Conservation (phyloP, 2,329 filamentous ascomycete genomes). For the Pseudopithomyces maydicus region DNA sequence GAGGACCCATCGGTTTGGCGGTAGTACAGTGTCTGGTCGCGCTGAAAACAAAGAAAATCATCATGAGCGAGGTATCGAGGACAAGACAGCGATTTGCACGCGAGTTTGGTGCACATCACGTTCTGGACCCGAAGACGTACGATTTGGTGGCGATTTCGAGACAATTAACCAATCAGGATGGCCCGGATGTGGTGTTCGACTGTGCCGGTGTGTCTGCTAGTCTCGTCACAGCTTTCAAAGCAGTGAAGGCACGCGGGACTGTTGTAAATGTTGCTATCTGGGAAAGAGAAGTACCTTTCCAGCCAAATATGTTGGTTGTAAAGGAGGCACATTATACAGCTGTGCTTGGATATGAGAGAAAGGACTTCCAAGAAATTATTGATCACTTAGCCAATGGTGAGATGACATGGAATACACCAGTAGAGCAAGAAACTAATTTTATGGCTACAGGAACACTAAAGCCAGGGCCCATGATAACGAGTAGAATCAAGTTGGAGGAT, state of each 20-base stretch:
- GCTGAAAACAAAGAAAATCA: conserved; percentile 59
- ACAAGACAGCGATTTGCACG: conserved; percentile 57
- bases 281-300: conserved; percentile 60
- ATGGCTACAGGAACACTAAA: conserved; percentile 52
- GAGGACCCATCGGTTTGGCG: conserved; percentile 66
- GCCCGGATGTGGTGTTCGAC: conserved; percentile 66
- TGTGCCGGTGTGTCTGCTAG: conserved; percentile 64
- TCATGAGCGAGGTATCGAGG: conserved; percentile 61
- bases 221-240: conserved; percentile 49
- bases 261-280: conserved; percentile 70
- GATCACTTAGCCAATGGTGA: conserved; percentile 50
- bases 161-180: conserved; percentile 55
- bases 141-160: conserved; percentile 54
- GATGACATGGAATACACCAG: no score
- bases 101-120: conserved; percentile 60
- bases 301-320: conserved; percentile 60
- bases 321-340: conserved; percentile 59
- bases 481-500: conserved; percentile 60
- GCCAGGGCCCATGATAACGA: conserved; percentile 65
- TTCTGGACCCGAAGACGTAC: conserved; percentile 59
- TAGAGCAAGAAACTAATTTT: not conserved
- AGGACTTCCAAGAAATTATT: conserved; percentile 64
- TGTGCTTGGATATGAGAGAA: conserved; percentile 55
- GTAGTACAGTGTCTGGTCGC: conserved; percentile 64
- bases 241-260: conserved; percentile 59